Conservation (phyloP, 805 yeast species). For the Teunomyces tritomae region DNA sequence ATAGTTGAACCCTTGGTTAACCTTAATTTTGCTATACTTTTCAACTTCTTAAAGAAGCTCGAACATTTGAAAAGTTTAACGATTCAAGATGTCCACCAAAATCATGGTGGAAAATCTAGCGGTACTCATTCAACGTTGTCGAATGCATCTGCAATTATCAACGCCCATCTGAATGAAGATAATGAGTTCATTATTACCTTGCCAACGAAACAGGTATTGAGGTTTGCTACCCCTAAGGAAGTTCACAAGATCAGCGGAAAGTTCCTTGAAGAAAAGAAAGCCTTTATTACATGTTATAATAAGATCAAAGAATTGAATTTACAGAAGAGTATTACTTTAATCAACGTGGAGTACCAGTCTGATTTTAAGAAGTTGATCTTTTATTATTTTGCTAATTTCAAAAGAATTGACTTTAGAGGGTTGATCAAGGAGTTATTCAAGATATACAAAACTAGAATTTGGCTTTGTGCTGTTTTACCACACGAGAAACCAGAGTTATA, state of each 20-base stretch:
- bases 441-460: conserved; percentile 45
- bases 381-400: conserved; percentile 46
- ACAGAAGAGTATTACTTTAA: conserved; percentile 33
- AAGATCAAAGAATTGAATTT: conserved; percentile 49
- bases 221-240: conserved; percentile 76
- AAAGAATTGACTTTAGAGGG: conserved; percentile 42
- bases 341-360: conserved; percentile 45
- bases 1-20: conserved; percentile 63
- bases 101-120: conserved; percentile 17
- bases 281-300: conserved; percentile 59
- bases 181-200: conserved; percentile 60
- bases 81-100: conserved; percentile 24
- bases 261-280: conserved; percentile 68
- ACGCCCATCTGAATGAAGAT: conserved; percentile 47
- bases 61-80: conserved; percentile 59
- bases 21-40: conserved; percentile 63
- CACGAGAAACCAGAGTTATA: conserved; percentile 35
- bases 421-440: conserved; percentile 45
- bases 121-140: conserved; percentile 40
- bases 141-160: conserved; percentile 36
- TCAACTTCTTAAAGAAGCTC: conserved; percentile 71
- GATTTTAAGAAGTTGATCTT: conserved; percentile 46
- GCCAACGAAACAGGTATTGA: conserved; percentile 73
- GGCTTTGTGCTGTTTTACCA: conserved; percentile 48
- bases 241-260: conserved; percentile 59